Base-by-base conservation (phyloP, 2,329 filamentous ascomycete species). In the Emmonsiellopsis sp. region DNA sequence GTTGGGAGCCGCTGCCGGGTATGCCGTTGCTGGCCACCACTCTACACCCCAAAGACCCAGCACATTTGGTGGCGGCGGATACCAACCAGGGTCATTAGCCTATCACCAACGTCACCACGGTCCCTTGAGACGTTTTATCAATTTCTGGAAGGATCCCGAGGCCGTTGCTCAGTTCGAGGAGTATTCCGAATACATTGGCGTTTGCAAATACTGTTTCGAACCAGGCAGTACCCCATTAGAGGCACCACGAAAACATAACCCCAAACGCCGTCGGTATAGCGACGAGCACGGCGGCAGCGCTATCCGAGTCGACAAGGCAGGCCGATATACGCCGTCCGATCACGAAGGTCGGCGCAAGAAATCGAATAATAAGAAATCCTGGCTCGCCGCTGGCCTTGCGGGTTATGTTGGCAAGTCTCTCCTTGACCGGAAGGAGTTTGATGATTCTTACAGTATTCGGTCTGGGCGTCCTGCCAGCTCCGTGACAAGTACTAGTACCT, bases 161-260 rank as follows among this genome's bases (percentile, higher is more conserved):
- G 82, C 81, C n/a, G 80, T 85, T 0, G 77, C 76, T 15, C 78
- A 79, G 63, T 85, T 83, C 70, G 82, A 85, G 65, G 81, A 84
- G 62, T 85, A 85, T 61, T 84, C 82, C 1, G 81, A 85, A 66
- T 78, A 79, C 55, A 84, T 84, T 59, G 82, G 82, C 20, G 78
- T 85, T 2, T 85, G 82, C 69, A 81, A 77, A 57, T 72, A 82
- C 59, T 85, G 82, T 64, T 85, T 85, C 61, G 81, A 84, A 55
- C 81, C 82, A 6, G 73, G 76, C 7, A 79, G 77, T 13, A 76
- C 73, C 3, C 75, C 78, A 2, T 64, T 69, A 55, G 76, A 84
- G 63, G 82, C 81, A 0, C 82, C 82, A 5, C 74, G 82, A 51
- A 79, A 78, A 58, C 82, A 85, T 61, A 70, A 82, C 59, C 81